A percentile compares a stretch with the other conserved stretches of the same genome.
Conservation (phyloP, 306 rosid genomes). For the Hylodesmum podocarpum region DNA sequence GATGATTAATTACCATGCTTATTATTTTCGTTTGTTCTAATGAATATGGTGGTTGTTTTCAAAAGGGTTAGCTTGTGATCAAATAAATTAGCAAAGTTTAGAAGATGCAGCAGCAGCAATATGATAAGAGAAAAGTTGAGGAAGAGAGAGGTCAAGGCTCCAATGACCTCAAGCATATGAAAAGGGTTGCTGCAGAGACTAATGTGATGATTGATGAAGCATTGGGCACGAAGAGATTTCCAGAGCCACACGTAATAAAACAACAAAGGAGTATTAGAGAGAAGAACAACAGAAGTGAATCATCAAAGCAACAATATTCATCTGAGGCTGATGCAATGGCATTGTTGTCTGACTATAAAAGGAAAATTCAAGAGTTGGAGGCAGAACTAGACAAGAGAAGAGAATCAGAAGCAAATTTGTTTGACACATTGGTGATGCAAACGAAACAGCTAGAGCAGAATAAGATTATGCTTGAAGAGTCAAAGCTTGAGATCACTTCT, state of each 20-base stretch:
- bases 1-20: neutral
- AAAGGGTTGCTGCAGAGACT: constrained; percentile 12
- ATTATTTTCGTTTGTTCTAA: constrained; percentile 9
- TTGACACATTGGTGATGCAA: constrained; percentile 57
- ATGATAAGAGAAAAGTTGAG: constrained; percentile 28
- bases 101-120: constrained; percentile 32
- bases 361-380: constrained; percentile 49
- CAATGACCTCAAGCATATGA: constrained; percentile 30
- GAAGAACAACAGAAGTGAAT: neutral
- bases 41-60: neutral
- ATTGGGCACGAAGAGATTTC: neutral
- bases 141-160: constrained; percentile 41
- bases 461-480: constrained; percentile 56
- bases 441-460: constrained; percentile 63
- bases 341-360: constrained; percentile 30
- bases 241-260: constrained; percentile 18
- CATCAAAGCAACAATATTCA: constrained; percentile 27
- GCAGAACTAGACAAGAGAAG: constrained; percentile 40
- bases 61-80: neutral
- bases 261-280: constrained; percentile 7
- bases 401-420: constrained; percentile 57
- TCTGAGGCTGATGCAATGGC: constrained; percentile 43
- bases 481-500: constrained; percentile 50
- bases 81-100: neutral
- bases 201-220: constrained; percentile 34